Conservation (phyloP, 2,329 filamentous ascomycete species). For the Trichoderma polysporum region DNA sequence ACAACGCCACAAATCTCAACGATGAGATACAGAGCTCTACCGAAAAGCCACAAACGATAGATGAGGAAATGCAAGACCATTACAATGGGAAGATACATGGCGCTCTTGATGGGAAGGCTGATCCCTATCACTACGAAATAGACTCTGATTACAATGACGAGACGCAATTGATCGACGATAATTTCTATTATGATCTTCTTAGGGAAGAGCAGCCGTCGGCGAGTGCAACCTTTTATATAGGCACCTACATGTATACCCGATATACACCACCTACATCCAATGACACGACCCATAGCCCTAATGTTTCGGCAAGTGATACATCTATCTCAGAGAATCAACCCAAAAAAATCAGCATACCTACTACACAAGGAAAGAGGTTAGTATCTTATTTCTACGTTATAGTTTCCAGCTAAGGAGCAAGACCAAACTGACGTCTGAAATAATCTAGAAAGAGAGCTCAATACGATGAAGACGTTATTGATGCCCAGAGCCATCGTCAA, state of each 20-base stretch:
- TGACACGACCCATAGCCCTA: no score
- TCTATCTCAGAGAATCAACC: not conserved
- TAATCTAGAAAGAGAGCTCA: not conserved
- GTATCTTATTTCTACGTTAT: not conserved
- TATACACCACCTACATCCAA: no score
- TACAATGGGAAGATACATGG: not conserved
- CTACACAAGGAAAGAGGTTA: not conserved
- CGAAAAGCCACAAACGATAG: not conserved
- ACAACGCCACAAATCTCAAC: no score
- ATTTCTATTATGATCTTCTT: no score
- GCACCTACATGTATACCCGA: no score
- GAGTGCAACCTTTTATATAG: no score
- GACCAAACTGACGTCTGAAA: not conserved
- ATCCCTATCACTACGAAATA: no score
- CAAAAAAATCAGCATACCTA: not conserved
- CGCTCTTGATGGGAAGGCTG: no score
- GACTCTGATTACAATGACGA: not conserved
- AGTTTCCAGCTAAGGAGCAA: not conserved
- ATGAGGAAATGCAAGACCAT: no score
- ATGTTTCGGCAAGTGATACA: not conserved
- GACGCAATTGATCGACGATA: not conserved
- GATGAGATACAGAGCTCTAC: no score
- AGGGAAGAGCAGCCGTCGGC: no score
- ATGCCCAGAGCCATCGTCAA: not conserved
- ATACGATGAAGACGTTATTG: not conserved